Conservation (phyloP, 83 land plant genomes). For the Thuja plicata region DNA sequence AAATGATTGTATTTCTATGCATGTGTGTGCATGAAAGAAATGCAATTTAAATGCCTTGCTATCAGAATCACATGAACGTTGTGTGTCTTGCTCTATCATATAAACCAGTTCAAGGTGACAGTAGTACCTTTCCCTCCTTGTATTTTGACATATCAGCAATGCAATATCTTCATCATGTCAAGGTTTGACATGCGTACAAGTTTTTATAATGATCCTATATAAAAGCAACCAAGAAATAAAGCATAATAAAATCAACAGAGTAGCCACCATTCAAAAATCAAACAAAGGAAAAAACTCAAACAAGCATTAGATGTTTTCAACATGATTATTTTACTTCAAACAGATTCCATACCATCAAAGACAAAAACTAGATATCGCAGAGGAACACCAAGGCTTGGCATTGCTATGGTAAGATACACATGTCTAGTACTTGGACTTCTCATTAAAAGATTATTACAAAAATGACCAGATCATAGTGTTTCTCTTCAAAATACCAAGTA, state of each 20-base stretch:
- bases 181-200: neutral
- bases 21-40: neutral
- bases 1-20: neutral
- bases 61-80: neutral
- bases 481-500: neutral
- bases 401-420: neutral
- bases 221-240: neutral
- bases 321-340: neutral
- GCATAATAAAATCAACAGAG: neutral
- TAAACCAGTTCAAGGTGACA: neutral
- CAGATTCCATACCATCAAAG: no score
- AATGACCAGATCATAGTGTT: neutral
- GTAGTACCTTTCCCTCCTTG: constrained; percentile 20
- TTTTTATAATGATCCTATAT: neutral
- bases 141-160: constrained; percentile 17
- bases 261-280: neutral
- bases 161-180: constrained; percentile 13
- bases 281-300: neutral
- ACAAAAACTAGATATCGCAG: no score
- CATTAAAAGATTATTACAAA: neutral
- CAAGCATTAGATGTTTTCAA: neutral
- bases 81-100: neutral
- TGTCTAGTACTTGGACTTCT: neutral
- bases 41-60: neutral
- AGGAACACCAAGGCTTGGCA: neutral